Conservation (phyloP, 2,329 filamentous ascomycete genomes). For the Laburnicola sp. region DNA sequence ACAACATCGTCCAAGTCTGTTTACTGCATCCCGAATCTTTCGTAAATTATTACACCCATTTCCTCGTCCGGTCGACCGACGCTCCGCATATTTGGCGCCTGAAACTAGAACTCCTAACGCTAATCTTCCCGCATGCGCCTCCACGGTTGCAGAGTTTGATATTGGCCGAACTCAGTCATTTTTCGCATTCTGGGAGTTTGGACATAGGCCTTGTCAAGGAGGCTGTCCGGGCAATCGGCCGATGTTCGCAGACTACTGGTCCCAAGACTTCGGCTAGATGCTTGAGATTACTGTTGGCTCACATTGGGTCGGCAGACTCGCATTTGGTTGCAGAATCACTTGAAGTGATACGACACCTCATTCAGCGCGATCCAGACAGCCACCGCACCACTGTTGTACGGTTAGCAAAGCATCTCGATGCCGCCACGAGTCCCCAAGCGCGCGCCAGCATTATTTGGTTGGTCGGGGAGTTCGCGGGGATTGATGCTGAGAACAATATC, state of each 20-base stretch:
- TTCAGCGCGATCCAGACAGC: constrained; percentile 81
- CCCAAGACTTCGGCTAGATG: constrained; percentile 67
- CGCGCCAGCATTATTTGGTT: constrained; percentile 97
- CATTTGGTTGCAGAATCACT: constrained; percentile 88
- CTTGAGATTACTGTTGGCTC: constrained; percentile 77
- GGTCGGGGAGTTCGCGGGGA: constrained; percentile 87
- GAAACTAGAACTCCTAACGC: constrained; percentile 86
- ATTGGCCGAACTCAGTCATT: constrained; percentile 90
- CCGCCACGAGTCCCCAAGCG: constrained; percentile 82
- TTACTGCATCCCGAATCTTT: constrained; percentile 77
- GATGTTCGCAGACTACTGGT: constrained; percentile 73
- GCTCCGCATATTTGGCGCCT: constrained; percentile 81
- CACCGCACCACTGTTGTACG: constrained; percentile 86
- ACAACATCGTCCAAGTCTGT: constrained; percentile 94
- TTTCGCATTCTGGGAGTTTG: constrained; percentile 81
- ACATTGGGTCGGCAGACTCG: constrained; percentile 86
- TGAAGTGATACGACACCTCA: constrained; percentile 92
- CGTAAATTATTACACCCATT: constrained; percentile 84
- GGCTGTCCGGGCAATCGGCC: constrained; percentile 87
- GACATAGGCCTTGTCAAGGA: constrained; percentile 82
- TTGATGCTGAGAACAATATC: constrained; percentile 81
- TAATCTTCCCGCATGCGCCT: constrained; percentile 84
- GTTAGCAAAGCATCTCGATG: constrained; percentile 87
- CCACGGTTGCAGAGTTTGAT: constrained; percentile 80
- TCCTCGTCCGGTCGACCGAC: constrained; percentile 81